Conservation (phyloP, 495 filamentous ascomycete species). For the Lophiostoma macrostomum region DNA sequence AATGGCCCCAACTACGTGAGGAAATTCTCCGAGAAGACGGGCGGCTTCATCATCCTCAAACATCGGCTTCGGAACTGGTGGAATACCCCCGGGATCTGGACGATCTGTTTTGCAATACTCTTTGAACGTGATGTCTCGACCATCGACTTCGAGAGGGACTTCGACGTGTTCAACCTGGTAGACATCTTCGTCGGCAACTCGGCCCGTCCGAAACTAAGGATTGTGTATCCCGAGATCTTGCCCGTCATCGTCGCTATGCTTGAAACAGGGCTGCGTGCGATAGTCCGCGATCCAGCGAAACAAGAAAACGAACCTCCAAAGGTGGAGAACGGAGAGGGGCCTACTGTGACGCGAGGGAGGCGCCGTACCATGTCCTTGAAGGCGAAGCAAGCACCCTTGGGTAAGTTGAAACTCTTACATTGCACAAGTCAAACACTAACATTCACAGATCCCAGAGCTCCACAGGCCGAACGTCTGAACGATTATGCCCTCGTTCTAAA, state of each 20-base stretch:
- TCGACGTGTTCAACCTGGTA: conserved; percentile 69
- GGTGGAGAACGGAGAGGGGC: conserved; percentile 3
- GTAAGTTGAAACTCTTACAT: background rate
- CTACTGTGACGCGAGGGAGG: conserved; percentile 11
- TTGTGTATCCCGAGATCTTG: conserved; percentile 75
- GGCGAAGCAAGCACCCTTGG: conserved; percentile 15
- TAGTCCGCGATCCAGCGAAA: conserved; percentile 60
- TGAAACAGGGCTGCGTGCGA: conserved; percentile 69
- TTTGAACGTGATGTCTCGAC: conserved; percentile 77
- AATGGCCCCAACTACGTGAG: conserved; percentile 75
- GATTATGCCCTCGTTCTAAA: conserved; percentile 52
- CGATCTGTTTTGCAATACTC: conserved; percentile 82
- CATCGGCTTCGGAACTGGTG: conserved; percentile 82
- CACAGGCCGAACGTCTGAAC: conserved; percentile 26
- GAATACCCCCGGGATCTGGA: conserved; percentile 81
- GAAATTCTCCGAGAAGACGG: conserved; percentile 80
- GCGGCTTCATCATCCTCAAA: conserved; percentile 81
- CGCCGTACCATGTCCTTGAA: conserved; percentile 31
- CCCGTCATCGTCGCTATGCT: conserved; percentile 84
- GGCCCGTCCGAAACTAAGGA: conserved; percentile 50
- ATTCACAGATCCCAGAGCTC: conserved; percentile 14
- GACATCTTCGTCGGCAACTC: conserved; percentile 60
- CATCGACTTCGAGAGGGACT: conserved; percentile 67
- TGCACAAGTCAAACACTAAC: conserved; percentile 1
- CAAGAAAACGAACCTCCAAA: conserved; percentile 34